A percentile compares a stretch with the other conserved stretches of the same genome.
phyloP scores from a whole-genome alignment of 805 yeast species.

The Candida vartiovaarae region DNA sequence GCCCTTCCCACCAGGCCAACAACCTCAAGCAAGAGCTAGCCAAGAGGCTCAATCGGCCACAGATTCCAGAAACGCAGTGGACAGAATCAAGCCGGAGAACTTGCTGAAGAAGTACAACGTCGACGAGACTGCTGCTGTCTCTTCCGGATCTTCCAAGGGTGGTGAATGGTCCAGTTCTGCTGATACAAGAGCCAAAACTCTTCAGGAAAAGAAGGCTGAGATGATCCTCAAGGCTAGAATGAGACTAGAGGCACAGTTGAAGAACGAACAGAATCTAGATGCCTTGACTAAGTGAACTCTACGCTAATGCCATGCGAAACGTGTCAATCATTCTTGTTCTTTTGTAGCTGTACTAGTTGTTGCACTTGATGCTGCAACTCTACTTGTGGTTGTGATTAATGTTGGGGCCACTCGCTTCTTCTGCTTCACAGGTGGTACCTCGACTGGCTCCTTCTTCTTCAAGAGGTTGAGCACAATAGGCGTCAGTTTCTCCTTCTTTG shows the following conservation, averaged over 20 bases:
- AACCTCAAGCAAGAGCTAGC: conserved; percentile 9
- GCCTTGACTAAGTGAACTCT: conserved; percentile 5
- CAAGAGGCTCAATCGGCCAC: conserved; percentile 8
- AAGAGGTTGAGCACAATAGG: not conserved
- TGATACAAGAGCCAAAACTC: conserved; percentile 35
- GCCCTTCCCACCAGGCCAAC: conserved; percentile 45
- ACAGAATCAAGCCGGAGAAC: conserved; percentile 23
- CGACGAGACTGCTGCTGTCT: conserved; percentile 15
- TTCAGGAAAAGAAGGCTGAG: conserved; percentile 43
- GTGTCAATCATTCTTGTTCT: not conserved
- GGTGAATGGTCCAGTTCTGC: conserved; percentile 36
- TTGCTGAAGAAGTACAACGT: conserved; percentile 38
- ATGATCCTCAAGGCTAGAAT: conserved; percentile 58
- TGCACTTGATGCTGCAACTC: not conserved
- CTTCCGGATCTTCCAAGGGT: conserved; percentile 9
- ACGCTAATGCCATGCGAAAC: not conserved
- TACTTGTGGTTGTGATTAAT: conserved; percentile 2
- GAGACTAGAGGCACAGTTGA: conserved; percentile 37
- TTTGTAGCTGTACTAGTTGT: not conserved
- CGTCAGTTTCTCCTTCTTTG: not conserved
- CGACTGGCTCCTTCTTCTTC: not conserved
- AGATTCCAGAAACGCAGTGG: conserved; percentile 15
- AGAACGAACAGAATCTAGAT: conserved; percentile 20
- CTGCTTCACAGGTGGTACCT: conserved; percentile 18
- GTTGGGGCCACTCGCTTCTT: conserved; percentile 23